Evolutionary conservation across 164 flowering plant species (phyloP).

Genomic region (Sextonia rubra): DNA sequence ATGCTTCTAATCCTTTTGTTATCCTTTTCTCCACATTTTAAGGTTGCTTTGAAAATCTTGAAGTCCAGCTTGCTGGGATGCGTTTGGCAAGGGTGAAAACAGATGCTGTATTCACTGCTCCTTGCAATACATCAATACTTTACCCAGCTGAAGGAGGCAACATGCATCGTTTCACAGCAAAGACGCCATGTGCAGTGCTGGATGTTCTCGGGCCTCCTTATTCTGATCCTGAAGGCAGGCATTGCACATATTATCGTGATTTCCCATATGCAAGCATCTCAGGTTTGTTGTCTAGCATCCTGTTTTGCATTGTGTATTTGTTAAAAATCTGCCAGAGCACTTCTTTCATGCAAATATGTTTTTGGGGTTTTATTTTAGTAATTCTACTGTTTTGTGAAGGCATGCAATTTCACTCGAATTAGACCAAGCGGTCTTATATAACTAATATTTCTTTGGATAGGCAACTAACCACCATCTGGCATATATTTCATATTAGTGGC

Average conservation of each 20-base stretch:
- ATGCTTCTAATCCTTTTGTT: not conserved
- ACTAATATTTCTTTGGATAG: too few relatives aligned
- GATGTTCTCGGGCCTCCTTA: constrained; percentile 97
- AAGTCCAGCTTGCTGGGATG: constrained; percentile 22
- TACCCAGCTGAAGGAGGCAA: constrained; percentile 91
- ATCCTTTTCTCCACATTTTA: not conserved
- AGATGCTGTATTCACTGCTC: constrained; percentile 54
- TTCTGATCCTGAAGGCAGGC: constrained; percentile 65
- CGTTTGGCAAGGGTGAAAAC: constrained; percentile 61
- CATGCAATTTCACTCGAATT: not conserved
- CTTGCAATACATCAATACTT: constrained; percentile 68
- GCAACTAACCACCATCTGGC: too few relatives aligned
- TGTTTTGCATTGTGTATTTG: not conserved
- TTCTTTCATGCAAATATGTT: not conserved
- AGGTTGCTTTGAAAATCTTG: not conserved
- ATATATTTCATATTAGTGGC: too few relatives aligned
- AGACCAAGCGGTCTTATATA: too few relatives aligned
- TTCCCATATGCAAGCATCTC: constrained; percentile 27
- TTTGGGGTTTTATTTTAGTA: not conserved
- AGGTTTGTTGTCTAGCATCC: constrained; percentile 30
- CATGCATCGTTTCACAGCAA: constrained; percentile 76
- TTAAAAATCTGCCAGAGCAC: not conserved
- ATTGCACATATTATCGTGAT: constrained; percentile 64
- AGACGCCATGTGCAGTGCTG: constrained; percentile 74
- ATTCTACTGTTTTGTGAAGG: not conserved